A percentile compares a stretch with the other conserved stretches of the same genome.
These are phyloP conservation scores for Colletotrichum acutatum DNA, from an alignment of 2,329 filamentous ascomycete species.

Conservation along the genomic window DNA sequence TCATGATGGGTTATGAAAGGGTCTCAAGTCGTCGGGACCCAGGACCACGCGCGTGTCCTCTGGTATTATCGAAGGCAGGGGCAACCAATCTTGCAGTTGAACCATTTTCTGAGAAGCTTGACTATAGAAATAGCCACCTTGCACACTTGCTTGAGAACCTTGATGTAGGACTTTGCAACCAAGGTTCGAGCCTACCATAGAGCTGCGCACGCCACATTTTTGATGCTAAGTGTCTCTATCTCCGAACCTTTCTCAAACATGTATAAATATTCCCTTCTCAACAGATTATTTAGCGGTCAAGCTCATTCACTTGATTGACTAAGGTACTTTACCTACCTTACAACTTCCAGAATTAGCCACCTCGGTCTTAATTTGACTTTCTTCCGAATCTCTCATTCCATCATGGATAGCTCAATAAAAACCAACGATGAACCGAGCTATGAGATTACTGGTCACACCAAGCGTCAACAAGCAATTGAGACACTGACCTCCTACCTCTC, in stretches of 20 bases:
- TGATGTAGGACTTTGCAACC: not conserved
- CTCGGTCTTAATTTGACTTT: not conserved
- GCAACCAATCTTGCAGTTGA: too few relatives aligned
- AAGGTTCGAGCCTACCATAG: not conserved
- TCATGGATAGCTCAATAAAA: not conserved
- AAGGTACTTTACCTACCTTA: not conserved
- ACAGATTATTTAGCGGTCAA: too few relatives aligned
- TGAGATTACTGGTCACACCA: not conserved
- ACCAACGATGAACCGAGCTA: not conserved
- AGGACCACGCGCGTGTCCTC: too few relatives aligned
- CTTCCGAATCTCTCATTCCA: not conserved
- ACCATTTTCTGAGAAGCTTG: too few relatives aligned
- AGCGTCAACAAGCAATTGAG: not conserved
- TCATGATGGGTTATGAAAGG: too few relatives aligned
- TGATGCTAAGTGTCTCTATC: not conserved
- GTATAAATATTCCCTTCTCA: not conserved
- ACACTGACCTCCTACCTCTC: not conserved
- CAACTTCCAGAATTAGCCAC: not conserved
- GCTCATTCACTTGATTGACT: not conserved
- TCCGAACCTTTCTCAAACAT: not conserved
- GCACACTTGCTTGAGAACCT: not conserved
- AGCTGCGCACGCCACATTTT: too few relatives aligned
- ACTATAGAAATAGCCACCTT: too few relatives aligned
- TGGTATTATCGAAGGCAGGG: too few relatives aligned
- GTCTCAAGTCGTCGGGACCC: too few relatives aligned